Percentiles rank a stretch among this genome's conserved stretches.
Evolutionary conservation across 1,139 yeast genomes (phyloP).

Genomic region (Debaryomycetaceae sp.): DNA sequence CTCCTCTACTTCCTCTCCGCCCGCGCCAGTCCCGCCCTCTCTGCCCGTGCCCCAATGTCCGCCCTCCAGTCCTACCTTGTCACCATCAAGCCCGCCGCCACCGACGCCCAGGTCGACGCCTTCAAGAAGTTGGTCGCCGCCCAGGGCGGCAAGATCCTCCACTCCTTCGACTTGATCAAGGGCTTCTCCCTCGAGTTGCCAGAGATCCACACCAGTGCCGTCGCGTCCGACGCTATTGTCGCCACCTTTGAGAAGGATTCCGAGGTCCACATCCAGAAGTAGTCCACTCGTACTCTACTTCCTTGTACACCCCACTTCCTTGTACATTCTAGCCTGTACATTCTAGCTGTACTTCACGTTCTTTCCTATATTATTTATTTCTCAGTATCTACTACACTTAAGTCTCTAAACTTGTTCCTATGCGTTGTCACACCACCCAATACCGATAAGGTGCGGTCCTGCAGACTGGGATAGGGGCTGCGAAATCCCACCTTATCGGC

Average conservation of each 20-base stretch:
- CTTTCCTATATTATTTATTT: too few species aligned
- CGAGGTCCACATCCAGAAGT: slow-evolving; percentile 38
- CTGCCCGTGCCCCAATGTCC: slow-evolving; percentile 8
- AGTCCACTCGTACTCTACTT: too few species aligned
- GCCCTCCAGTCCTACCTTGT: slow-evolving; percentile 23
- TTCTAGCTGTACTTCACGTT: too few species aligned
- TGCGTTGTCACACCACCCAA: too few species aligned
- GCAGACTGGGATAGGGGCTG: too few species aligned
- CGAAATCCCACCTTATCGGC: too few species aligned
- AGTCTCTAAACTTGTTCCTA: too few species aligned
- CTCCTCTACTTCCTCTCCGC: not conserved
- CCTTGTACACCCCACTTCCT: too few species aligned
- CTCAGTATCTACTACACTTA: too few species aligned
- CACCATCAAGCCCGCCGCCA: slow-evolving; percentile 25
- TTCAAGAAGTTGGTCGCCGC: slow-evolving; percentile 24
- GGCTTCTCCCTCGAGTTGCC: slow-evolving; percentile 53
- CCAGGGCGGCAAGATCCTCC: slow-evolving; percentile 54
- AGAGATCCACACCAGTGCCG: slow-evolving; percentile 27
- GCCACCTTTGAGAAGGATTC: slow-evolving; percentile 49
- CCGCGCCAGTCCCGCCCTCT: slow-evolving; percentile 1
- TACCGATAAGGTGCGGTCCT: too few species aligned
- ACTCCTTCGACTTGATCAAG: slow-evolving; percentile 57
- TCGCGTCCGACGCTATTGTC: slow-evolving; percentile 36
- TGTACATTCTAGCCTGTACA: too few species aligned
- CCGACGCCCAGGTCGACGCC: slow-evolving; percentile 18